Evolutionary conservation across 2,329 filamentous ascomycete genomes (phyloP).

Genomic region (Curvularia hawaiiensis): DNA sequence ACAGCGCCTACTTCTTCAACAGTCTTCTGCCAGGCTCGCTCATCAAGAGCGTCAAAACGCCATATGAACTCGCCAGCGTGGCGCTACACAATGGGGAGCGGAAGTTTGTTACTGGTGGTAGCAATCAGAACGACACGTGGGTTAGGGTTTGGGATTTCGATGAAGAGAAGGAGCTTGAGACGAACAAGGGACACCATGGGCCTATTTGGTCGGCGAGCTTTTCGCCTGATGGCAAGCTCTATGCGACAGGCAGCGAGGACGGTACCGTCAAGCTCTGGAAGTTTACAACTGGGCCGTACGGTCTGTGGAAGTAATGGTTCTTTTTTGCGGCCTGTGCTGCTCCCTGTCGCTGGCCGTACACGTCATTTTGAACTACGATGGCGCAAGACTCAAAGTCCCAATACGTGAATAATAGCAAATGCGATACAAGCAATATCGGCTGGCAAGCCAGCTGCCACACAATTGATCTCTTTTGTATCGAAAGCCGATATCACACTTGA

Average conservation of each 20-base stretch:
- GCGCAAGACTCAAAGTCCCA: neutral
- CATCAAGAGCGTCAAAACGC: constrained; percentile 79
- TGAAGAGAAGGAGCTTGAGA: constrained; percentile 80
- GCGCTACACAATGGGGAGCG: constrained; percentile 81
- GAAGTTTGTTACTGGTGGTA: constrained; percentile 87
- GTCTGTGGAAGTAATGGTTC: constrained; percentile 63
- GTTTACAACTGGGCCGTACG: constrained; percentile 67
- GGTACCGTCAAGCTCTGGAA: constrained; percentile 95
- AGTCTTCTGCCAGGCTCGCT: constrained; percentile 69
- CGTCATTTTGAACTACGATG: neutral
- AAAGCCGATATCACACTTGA: neutral
- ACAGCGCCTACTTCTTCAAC: constrained; percentile 91
- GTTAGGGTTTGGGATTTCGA: constrained; percentile 94
- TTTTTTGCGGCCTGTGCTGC: neutral
- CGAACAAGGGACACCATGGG: constrained; percentile 95
- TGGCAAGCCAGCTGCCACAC: neutral
- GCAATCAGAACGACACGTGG: constrained; percentile 81
- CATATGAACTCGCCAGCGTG: constrained; percentile 88
- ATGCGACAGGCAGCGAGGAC: constrained; percentile 95
- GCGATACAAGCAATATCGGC: neutral
- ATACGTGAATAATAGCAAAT: constrained; percentile 6
- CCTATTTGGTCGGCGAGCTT: constrained; percentile 97
- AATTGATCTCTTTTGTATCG: neutral
- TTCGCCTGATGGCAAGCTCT: constrained; percentile 93
- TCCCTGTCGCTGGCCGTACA: neutral